Conservation (phyloP, 2,329 filamentous ascomycete genomes). For the Xylogone sp. region DNA sequence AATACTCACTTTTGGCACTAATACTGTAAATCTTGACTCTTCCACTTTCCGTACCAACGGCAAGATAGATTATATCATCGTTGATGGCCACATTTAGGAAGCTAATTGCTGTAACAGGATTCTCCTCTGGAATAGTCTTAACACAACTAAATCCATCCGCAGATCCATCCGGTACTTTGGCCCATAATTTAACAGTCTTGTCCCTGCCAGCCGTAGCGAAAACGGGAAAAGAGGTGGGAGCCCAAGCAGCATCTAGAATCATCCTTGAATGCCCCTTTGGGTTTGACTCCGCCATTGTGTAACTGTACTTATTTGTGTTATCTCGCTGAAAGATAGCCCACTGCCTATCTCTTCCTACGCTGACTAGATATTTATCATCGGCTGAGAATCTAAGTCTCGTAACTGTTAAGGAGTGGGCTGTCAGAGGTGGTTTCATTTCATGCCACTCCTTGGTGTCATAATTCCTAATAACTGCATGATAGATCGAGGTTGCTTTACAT, state of each 20-base stretch:
- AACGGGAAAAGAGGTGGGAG: constrained; percentile 40
- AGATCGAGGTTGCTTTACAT: constrained; percentile 86
- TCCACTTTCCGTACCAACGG: constrained; percentile 52
- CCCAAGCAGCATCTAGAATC: constrained; percentile 88
- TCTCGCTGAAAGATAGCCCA: constrained; percentile 76
- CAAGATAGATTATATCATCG: constrained; percentile 38
- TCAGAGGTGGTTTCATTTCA: constrained; percentile 77
- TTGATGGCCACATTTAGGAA: constrained; percentile 44
- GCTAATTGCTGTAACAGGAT: constrained; percentile 68
- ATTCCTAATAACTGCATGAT: constrained; percentile 89
- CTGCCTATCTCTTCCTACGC: constrained; percentile 86
- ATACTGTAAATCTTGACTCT: constrained; percentile 22
- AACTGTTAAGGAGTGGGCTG: constrained; percentile 83
- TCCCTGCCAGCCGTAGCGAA: constrained; percentile 92
- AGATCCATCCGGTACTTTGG: constrained; percentile 20
- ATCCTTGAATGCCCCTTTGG: constrained; percentile 87
- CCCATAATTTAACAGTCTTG: constrained; percentile 76
- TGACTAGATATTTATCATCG: constrained; percentile 73
- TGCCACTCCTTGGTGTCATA: constrained; percentile 88
- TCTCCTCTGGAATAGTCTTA: constrained; percentile 51
- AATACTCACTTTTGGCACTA: constrained; percentile 21
- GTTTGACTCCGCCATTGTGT: constrained; percentile 59
- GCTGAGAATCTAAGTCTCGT: constrained; percentile 76
- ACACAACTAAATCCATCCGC: constrained; percentile 23
- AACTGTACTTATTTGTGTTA: constrained; percentile 36